Base-by-base conservation (phyloP, 352 stramenopile genomes). In the Globisporangium spiculum region DNA sequence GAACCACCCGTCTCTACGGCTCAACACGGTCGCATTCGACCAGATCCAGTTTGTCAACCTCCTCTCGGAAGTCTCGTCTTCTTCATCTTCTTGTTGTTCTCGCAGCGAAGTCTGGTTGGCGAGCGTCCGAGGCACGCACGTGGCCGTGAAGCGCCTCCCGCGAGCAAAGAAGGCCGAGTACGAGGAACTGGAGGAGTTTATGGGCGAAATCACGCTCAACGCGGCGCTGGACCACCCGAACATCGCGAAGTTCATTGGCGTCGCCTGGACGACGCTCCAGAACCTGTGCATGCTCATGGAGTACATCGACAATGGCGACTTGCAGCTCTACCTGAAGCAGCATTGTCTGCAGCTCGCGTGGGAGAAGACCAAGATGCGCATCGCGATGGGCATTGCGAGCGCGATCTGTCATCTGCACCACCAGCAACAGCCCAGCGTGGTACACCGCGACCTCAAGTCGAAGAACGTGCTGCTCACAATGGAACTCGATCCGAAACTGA, bases 321-420 rank as follows among this genome's bases (percentile, higher is more conserved):
- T 86, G 32, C 71, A 72, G 5, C 65, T 76, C 12, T 83, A 79
- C 30, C 68, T 87, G 8, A 38, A 34, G 58, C 74, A 75, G 10
- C 60, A 59, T 18, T 59, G 67, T 24, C 34, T 68, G 26, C 20
- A 65, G 46, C 61, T 85, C 12, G 68, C 75, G 20, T 90, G 82
- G 82, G 64, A 65, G 54, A 62, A 69, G 6, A 67, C 80, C 18
- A 90, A 89, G 71, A 72, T 78, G 53, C 65, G 65, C 26, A 75
- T 91, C 41, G 72, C 78, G 0, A 26, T 84, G n/a, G 80, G 74
- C 24, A 79, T 91, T 36, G 70, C 74, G 18, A 76, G 70, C 36
- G 83, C 75, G 4, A 60, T 89, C 9, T 67, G 61, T 48, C 89
- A 85, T 36, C 56, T 91, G 9, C 83, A 91, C 62, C 67, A 73